Base-by-base conservation (phyloP, 805 yeast genomes). In the Candida awuae region DNA sequence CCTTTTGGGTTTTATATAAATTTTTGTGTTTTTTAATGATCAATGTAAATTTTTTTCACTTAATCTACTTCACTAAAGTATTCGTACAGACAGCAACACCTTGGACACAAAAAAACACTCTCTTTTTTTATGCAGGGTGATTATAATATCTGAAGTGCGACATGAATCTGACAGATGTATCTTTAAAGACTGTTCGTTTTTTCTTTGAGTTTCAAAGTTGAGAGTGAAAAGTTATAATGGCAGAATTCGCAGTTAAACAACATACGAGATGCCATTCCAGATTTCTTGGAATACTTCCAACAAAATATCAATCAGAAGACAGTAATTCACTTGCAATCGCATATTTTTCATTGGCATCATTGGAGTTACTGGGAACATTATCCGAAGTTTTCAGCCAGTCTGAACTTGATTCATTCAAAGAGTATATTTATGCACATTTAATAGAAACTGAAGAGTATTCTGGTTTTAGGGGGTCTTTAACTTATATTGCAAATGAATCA, bases 241-340 rank as follows among this genome's bases (percentile, higher is more conserved):
- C n/a, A n/a, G n/a, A n/a, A n/a, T 18, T 52, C 7, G 50, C 51
- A 22, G 38, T 38, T 3, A 41, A 45, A 8, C 51, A 52, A 28
- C 67, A 62, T 39, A 47, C 48, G 1, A 37, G 45, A 22, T 61
- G 53, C 41, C 62, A 61, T 41, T 39, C 51, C 21, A 43, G 62
- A 18, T 53, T 55, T 38, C 37, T 62, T 7, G 58, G 60, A 1
- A 30, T 57, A 6, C 41, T 61, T 6, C 66, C 69, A 60, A 75
- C 61, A 48, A 64, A 42, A 56, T 79, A 44, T 72, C 80, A 83
- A 48, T 50, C 70, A 0, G 79, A 80, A 42, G 95, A 84, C 50
- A 70, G 84, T 6, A 81, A 80, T 49, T 75, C 72, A 45, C 52
- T 85, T 34, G 75, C 90, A 5, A 57, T 87, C n/a, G 63, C 79